Base-by-base conservation (phyloP, 331 rosid species). In the Malus hybrid region DNA sequence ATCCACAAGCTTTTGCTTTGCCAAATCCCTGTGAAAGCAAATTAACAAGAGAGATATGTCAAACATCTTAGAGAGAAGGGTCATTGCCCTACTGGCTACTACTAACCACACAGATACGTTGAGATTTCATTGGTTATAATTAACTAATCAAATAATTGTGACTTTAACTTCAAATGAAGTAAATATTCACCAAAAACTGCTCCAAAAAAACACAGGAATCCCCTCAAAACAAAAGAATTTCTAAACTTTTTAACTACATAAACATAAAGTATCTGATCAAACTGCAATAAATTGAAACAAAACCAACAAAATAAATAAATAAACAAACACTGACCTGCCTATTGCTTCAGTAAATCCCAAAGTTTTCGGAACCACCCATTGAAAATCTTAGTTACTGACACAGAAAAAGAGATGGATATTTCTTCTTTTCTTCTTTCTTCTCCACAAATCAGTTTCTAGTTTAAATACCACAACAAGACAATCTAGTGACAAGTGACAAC, bases 401-500 rank as follows among this genome's bases (percentile, higher is more conserved):
- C 63, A 44, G 36, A 19, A 48, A 48, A 46, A 84, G 74, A 80
- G 44, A 5, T 28, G 42, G 42, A 16, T 42, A 56, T 50, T 61
- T 79, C 70, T 71, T 67, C 63, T 74, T 9, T 9, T 59, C 27
- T 59, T 59, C 64, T 10, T 20, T 59, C 31, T 71, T 70, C 64
- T 74, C 31, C 59, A 80, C 75, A 75, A 70, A 76, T 62, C 84
- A 80, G 80, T 10, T 31, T 57, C 71, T 85, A 71, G 72, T 67
- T 42, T 65, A 31, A 52, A 20, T 24, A 24, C n/a, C 85, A 57
- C 48, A 36, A 61, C 54, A 76, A 75, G 80, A 79, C 85, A 79
- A 75, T 61, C 59, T 10, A 42, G 46, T 42, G 46, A 28, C 29
- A 28, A 54, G 20, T 44, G 31, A 20, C 65, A 75, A 61, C 75